Percentiles rank a stretch among this genome's conserved stretches.
Evolutionary conservation across 2,329 filamentous ascomycete species (phyloP).

Genomic region (Cladosporium halotolerans): DNA sequence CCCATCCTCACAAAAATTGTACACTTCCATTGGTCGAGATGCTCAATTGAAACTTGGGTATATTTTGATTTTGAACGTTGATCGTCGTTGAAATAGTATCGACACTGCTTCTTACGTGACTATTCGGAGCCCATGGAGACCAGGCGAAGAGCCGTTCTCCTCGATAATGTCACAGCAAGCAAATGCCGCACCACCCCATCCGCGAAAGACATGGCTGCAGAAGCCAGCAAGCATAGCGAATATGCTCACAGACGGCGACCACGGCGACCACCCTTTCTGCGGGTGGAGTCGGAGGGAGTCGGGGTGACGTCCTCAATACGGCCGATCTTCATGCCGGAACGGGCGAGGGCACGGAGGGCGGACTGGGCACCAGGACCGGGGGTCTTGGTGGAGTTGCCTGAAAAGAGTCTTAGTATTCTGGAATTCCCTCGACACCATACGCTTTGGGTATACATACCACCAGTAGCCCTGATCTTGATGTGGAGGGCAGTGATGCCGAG

Average conservation of each 20-base stretch:
- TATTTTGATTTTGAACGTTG: slow-evolving; percentile 7
- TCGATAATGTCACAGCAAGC: slow-evolving; percentile 33
- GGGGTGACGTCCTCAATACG: slow-evolving; percentile 99
- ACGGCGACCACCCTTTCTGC: slow-evolving; percentile 99
- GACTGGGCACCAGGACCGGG: slow-evolving; percentile 98
- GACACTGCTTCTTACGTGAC: slow-evolving; percentile 17
- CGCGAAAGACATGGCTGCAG: slow-evolving; percentile 12
- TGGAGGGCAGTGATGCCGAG: slow-evolving; percentile 90
- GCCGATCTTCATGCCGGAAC: slow-evolving; percentile 99
- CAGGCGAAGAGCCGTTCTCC: slow-evolving; percentile 35
- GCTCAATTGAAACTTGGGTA: neutral
- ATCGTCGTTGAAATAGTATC: slow-evolving; percentile 7
- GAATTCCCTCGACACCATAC: neutral
- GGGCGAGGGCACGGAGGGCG: slow-evolving; percentile 94
- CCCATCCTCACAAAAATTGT: too few species aligned
- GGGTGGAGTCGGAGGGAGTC: slow-evolving; percentile 97
- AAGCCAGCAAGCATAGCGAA: slow-evolving; percentile 11
- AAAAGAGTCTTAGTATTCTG: slow-evolving; percentile 11
- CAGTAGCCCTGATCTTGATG: slow-evolving; percentile 99
- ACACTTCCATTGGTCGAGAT: too few species aligned
- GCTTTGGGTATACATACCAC: slow-evolving; percentile 57
- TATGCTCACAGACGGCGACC: slow-evolving; percentile 79
- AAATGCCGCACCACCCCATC: slow-evolving; percentile 20
- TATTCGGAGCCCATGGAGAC: slow-evolving; percentile 25
- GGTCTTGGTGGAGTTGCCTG: slow-evolving; percentile 99